phyloP scores from a whole-genome alignment of 495 filamentous ascomycete genomes.

The Aspergillus taichungensis region DNA sequence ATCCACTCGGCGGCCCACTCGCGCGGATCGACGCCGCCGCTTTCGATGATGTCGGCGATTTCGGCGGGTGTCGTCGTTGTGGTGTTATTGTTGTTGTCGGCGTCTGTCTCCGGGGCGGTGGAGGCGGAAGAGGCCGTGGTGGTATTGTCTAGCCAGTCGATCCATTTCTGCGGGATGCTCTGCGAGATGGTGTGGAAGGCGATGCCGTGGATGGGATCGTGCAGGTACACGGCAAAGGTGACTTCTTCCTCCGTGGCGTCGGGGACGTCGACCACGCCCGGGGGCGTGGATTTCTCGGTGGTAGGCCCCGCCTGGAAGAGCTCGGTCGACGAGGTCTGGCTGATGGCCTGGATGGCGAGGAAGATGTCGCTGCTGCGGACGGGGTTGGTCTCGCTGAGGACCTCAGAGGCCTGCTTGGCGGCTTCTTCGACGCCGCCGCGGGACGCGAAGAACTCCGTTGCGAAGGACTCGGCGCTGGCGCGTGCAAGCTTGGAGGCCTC shows the following conservation, averaged over 20 bases:
- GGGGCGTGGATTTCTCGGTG: slow-evolving; percentile 45
- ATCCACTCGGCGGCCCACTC: slow-evolving; percentile 99
- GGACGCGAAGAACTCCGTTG: slow-evolving; percentile 68
- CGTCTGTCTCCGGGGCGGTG: slow-evolving; percentile 29
- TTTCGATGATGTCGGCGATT: slow-evolving; percentile 80
- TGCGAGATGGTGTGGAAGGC: slow-evolving; percentile 80
- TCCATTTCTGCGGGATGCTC: slow-evolving; percentile 75
- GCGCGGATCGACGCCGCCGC: slow-evolving; percentile 83
- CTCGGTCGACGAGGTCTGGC: slow-evolving; percentile 48
- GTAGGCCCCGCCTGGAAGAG: slow-evolving; percentile 56
- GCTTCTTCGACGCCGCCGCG: slow-evolving; percentile 74
- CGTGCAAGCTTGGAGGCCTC: slow-evolving; percentile 86
- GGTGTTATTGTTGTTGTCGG: slow-evolving; percentile 25
- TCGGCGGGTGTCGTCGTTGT: slow-evolving; percentile 58
- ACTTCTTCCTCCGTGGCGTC: slow-evolving; percentile 51
- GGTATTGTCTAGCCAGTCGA: slow-evolving; percentile 69
- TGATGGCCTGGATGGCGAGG: slow-evolving; percentile 82
- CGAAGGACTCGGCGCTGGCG: slow-evolving; percentile 79
- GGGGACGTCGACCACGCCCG: slow-evolving; percentile 42
- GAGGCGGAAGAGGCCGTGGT: slow-evolving; percentile 52
- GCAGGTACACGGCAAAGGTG: slow-evolving; percentile 80
- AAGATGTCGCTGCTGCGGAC: slow-evolving; percentile 91
- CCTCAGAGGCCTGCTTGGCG: slow-evolving; percentile 63
- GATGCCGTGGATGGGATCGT: slow-evolving; percentile 89
- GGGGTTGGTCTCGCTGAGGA: slow-evolving; percentile 73